phyloP scores from a whole-genome alignment of 2,329 filamentous ascomycete genomes.

The Xylariaceae sp. region DNA sequence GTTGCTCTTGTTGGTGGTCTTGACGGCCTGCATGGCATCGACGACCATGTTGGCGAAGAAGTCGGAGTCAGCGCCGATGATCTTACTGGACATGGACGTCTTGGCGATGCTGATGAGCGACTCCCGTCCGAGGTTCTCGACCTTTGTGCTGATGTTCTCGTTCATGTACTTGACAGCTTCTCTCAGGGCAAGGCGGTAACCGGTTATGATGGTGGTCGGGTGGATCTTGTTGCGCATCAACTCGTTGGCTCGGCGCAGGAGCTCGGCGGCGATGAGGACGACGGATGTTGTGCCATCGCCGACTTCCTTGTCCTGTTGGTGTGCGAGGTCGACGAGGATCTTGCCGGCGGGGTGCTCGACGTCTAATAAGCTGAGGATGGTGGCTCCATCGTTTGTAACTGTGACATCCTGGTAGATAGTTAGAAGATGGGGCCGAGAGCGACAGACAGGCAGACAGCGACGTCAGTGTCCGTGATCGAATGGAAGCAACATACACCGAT shows the following conservation, averaged over 20 bases:
- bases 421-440: constrained; percentile 16
- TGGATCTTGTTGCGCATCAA: constrained; percentile 99
- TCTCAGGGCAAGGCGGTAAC: constrained; percentile 88
- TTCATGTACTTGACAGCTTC: constrained; percentile 99
- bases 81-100: constrained; percentile 99
- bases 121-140: constrained; percentile 84
- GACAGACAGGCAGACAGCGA: background rate
- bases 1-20: constrained; percentile 82
- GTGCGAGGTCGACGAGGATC: constrained; percentile 94
- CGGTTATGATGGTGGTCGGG: constrained; percentile 97
- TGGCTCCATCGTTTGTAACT: constrained; percentile 97
- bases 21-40: constrained; percentile 91
- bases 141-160: constrained; percentile 95
- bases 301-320: constrained; percentile 98
- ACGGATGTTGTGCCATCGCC: constrained; percentile 98
- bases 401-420: constrained; percentile 70
- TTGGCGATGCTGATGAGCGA: constrained; percentile 92
- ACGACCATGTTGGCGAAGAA: constrained; percentile 98
- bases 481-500: constrained; percentile 66
- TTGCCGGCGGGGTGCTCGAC: constrained; percentile 98
- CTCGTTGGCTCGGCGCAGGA: constrained; percentile 90
- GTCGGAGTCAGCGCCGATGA: constrained; percentile 90
- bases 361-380: constrained; percentile 89
- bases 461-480: background rate
- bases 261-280: constrained; percentile 92